These are phyloP conservation scores for Planoprotostelium fungivorum DNA, from an alignment of 78 protist genomes.

Conservation along the genomic window DNA sequence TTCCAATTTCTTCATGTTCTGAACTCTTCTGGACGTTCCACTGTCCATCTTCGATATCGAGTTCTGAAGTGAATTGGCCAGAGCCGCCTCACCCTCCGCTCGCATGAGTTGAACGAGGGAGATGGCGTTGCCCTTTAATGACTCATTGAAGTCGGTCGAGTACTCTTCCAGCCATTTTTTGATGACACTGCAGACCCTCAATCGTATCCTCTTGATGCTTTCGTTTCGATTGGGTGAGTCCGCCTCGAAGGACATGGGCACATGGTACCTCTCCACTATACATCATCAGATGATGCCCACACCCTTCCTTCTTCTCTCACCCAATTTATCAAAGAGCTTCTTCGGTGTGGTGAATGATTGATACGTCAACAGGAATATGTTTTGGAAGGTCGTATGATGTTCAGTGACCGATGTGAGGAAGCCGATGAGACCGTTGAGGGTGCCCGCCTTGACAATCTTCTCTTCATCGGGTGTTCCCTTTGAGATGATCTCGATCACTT, in stretches of 20 bases:
- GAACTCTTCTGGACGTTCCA: background rate
- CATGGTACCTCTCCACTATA: background rate
- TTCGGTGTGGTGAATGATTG: background rate
- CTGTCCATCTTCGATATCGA: background rate
- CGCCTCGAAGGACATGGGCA: background rate
- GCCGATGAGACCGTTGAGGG: background rate
- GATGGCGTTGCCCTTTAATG: background rate
- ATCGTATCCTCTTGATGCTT: conserved; percentile 24
- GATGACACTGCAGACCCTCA: conserved; percentile 49
- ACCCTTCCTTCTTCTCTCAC: no score
- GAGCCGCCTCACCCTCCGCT: background rate
- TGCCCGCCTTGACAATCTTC: background rate
- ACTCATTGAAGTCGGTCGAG: conserved; percentile 58
- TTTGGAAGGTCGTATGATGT: background rate
- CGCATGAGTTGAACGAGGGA: background rate
- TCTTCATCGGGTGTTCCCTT: background rate
- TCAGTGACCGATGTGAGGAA: background rate
- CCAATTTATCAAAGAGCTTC: background rate
- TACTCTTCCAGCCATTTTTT: conserved; percentile 59
- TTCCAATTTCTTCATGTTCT: background rate
- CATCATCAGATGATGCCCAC: no score
- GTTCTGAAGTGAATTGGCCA: background rate
- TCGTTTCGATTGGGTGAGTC: background rate
- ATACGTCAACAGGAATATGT: background rate
- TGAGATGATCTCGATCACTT: background rate